Conservation (phyloP, 1,284 basidiomycete species). For the Fomes fomentarius region DNA sequence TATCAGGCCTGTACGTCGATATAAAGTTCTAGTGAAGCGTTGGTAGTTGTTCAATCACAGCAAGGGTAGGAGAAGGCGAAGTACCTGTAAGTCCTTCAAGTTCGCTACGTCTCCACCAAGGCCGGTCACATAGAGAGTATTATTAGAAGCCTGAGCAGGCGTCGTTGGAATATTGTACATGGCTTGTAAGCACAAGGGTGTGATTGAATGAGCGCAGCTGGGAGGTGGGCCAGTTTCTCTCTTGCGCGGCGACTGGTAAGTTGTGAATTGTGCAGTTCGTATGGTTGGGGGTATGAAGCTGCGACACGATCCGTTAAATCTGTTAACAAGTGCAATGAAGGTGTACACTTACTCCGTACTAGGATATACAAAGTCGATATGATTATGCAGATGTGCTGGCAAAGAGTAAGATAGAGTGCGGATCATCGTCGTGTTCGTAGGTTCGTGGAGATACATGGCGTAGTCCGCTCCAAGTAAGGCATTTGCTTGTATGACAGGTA, state of each 20-base stretch:
- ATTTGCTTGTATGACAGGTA: slow-evolving; percentile 36
- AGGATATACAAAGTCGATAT: slow-evolving; percentile 41
- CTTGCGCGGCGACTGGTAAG: too few species aligned
- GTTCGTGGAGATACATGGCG: slow-evolving; percentile 36
- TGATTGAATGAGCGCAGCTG: neutral
- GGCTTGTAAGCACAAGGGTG: neutral
- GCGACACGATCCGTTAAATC: neutral
- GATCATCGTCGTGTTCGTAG: slow-evolving; percentile 30
- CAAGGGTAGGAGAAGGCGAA: slow-evolving; percentile 47
- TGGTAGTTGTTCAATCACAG: slow-evolving; percentile 25
- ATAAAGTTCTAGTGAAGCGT: too few species aligned
- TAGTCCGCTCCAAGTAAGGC: slow-evolving; percentile 39
- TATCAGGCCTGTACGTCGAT: slow-evolving; percentile 45
- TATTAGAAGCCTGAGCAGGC: neutral
- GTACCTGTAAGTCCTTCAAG: slow-evolving; percentile 24
- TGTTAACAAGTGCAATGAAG: neutral
- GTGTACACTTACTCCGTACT: slow-evolving; percentile 28
- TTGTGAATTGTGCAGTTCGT: neutral
- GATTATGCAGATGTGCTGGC: slow-evolving; percentile 34
- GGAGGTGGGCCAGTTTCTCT: neutral
- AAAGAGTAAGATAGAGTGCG: slow-evolving; percentile 43
- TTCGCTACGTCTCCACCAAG: neutral
- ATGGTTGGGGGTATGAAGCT: neutral
- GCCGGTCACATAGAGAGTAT: neutral
- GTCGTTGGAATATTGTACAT: neutral